A percentile compares a stretch with the other conserved stretches of the same genome.
Conservation (phyloP, 2,329 filamentous ascomycete species). For the Aaosphaeria pasadenensis region DNA sequence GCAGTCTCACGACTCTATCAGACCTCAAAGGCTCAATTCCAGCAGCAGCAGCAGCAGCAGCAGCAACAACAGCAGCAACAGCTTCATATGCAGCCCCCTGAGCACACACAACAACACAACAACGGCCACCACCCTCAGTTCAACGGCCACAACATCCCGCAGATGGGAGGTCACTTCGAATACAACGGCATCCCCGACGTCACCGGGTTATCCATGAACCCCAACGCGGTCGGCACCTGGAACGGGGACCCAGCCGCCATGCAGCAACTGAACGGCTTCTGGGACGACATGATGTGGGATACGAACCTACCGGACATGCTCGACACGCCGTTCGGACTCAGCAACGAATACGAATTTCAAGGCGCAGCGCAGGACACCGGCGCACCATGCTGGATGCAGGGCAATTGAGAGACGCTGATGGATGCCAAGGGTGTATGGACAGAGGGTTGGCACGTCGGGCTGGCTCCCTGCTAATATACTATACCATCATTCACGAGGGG, state of each 20-base stretch:
- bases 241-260: conserved; percentile 24
- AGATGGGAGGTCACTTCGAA: conserved; percentile 16
- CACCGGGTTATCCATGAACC: conserved; percentile 18
- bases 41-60: conserved; percentile 9
- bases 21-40: conserved; percentile 34
- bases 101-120: conserved; percentile 5
- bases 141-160: neutral
- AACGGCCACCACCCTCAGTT: neutral
- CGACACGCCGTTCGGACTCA: conserved; percentile 32
- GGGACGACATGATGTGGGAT: conserved; percentile 44
- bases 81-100: conserved; percentile 1
- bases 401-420: conserved; percentile 14
- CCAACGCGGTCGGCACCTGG: conserved; percentile 17
- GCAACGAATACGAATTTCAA: conserved; percentile 34
- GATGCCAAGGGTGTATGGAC: neutral
- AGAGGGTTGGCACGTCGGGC: neutral
- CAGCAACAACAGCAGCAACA: conserved; percentile 5
- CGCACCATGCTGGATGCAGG: conserved; percentile 35
- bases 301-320: conserved; percentile 37
- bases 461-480: no score
- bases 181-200: conserved; percentile 25
- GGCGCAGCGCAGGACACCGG: conserved; percentile 31
- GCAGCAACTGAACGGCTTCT: conserved; percentile 30
- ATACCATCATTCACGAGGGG: no score
- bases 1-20: conserved; percentile 42